Evolutionary conservation across 1,284 basidiomycete genomes (phyloP), one percentile per base, ranked within the genome.

Genomic region (Vanrija pseudolonga): DNA sequence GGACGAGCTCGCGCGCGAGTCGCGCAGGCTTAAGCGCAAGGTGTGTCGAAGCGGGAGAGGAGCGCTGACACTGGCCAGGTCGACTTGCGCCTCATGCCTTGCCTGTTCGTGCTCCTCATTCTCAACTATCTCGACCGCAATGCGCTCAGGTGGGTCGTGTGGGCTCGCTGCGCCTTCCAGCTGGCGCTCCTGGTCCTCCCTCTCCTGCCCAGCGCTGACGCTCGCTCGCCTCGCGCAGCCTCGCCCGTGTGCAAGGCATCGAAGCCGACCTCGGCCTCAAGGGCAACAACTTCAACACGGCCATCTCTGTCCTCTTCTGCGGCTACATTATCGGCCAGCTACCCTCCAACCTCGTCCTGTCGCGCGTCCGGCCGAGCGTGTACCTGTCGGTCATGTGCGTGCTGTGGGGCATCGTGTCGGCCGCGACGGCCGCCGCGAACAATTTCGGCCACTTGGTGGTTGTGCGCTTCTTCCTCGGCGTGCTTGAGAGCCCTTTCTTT

Each of bases 111-210:
- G 23, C 62, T 73, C 15, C 55, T 71, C 15, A 55, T 72, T 40
- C 60, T 72, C 22, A 72, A 72, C 55, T 74, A 72, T 48, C 62
- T 74, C 19, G 68, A 72, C 57, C 62, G 73, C 45, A 71, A 72
- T 45, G 67, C 65, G n/a, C 64, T 73, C 11, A 59, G 66, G 51
- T 53, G 19, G 53, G 55, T n/a, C n/a, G n/a, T 53, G 19, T 12
- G 32, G 32, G 24, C 24, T 26, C 5, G 24, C 24, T 26, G 24
- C 5, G 24, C 24, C n/a, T n/a, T n/a, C n/a, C n/a, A n/a, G n/a
- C n/a, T n/a, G n/a, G 24, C 24, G 24, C 19, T 12, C 50, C 24
- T n/a, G n/a, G n/a, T n/a, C 4, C 42, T 18, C 41, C n/a, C 32
- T 50, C 19, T 26, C 39, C 37, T 17, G 37, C 24, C 5, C 32